Percentiles rank a stretch among this genome's conserved stretches.
These are phyloP conservation scores for Dalbergia cultrata DNA, from an alignment of 306 rosid species.

Conservation along the genomic window DNA sequence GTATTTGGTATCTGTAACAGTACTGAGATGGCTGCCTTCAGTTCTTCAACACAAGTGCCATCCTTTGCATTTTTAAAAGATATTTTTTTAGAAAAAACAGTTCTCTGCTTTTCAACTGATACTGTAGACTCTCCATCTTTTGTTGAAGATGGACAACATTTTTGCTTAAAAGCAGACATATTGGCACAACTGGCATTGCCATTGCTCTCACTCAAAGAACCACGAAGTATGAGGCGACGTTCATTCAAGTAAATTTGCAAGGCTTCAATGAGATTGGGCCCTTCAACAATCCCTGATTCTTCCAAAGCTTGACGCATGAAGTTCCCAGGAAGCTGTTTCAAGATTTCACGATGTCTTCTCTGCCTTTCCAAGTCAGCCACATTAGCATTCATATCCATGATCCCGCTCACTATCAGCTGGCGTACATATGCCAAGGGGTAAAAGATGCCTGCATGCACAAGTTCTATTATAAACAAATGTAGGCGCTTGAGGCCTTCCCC, in stretches of 20 bases:
- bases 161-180: conserved; percentile 56
- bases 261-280: conserved; percentile 66
- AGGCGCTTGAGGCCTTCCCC: conserved; percentile 85
- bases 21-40: conserved; percentile 72
- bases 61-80: conserved; percentile 59
- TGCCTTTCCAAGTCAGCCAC: conserved; percentile 64
- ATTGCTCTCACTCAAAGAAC: conserved; percentile 51
- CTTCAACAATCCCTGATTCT: conserved; percentile 74
- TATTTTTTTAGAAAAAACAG: conserved; percentile 42
- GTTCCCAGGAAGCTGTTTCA: conserved; percentile 78
- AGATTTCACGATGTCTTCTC: conserved; percentile 72
- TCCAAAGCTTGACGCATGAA: conserved; percentile 69
- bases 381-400: conserved; percentile 73
- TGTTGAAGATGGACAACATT: conserved; percentile 50
- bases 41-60: conserved; percentile 68
- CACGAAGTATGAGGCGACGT: conserved; percentile 76
- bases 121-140: conserved; percentile 63
- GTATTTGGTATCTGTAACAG: conserved; percentile 73
- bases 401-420: conserved; percentile 92
- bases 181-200: conserved; percentile 48
- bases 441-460: conserved; percentile 81
- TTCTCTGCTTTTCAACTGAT: conserved; percentile 52
- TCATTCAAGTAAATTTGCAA: conserved; percentile 76
- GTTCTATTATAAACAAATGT: conserved; percentile 81
- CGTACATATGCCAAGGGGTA: conserved; percentile 91